These are phyloP conservation scores for Mrakia blollopis DNA, from an alignment of 768 basidiomycete genomes.

Conservation along the genomic window DNA sequence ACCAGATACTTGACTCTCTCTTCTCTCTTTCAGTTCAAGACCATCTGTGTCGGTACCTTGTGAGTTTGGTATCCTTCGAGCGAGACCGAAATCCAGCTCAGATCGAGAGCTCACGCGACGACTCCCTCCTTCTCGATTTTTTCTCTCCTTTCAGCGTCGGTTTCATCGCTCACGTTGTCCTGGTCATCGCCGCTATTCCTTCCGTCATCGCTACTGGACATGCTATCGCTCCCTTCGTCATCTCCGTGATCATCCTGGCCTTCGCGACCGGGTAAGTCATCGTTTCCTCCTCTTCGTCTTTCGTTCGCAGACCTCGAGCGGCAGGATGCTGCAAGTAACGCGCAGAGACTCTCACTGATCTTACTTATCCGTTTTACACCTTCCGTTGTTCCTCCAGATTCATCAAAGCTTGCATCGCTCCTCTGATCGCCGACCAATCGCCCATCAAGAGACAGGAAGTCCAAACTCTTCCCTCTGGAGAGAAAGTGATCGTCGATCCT, in stretches of 20 bases:
- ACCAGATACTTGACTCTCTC: not conserved
- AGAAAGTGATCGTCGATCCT: slow-evolving; percentile 28
- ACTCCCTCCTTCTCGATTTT: not conserved
- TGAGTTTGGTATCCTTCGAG: not conserved
- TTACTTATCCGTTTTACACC: too few species aligned
- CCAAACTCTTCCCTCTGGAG: slow-evolving; percentile 8
- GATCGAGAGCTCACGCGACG: not conserved
- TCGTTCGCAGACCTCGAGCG: too few species aligned
- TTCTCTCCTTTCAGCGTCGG: slow-evolving; percentile 1
- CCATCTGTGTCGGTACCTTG: slow-evolving; percentile 9
- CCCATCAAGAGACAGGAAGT: slow-evolving; percentile 14
- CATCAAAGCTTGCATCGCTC: not conserved
- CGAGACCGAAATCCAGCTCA: not conserved
- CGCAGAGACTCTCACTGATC: not conserved
- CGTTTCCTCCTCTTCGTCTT: too few species aligned
- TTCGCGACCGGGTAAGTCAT: slow-evolving; percentile 8
- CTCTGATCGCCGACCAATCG: slow-evolving; percentile 15
- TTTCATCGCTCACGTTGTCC: slow-evolving; percentile 24
- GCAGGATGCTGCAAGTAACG: too few species aligned
- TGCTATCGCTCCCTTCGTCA: slow-evolving; percentile 25
- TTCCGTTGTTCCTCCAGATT: not conserved
- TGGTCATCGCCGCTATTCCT: slow-evolving; percentile 28
- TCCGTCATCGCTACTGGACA: slow-evolving; percentile 23
- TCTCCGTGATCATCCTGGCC: slow-evolving; percentile 21
- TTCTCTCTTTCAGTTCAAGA: not conserved